These are phyloP conservation scores for Metrosideros polymorpha DNA, from an alignment of 441 rosid genomes.

Conservation along the genomic window DNA sequence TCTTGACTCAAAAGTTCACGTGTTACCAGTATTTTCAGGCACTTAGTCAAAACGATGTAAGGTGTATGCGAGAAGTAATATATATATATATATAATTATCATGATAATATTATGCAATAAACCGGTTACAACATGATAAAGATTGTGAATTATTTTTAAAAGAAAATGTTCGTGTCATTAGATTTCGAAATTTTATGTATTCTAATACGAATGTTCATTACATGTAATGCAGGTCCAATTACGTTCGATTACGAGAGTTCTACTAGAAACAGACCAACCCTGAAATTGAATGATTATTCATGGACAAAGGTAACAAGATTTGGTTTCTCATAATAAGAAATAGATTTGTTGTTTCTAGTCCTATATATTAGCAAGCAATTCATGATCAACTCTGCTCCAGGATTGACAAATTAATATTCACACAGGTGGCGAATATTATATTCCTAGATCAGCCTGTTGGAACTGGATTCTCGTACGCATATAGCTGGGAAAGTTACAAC, in stretches of 20 bases:
- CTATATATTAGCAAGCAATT: neutral
- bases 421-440: slow-evolving; percentile 23
- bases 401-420: no score
- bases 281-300: neutral
- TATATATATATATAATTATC: no score
- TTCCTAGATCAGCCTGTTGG: slow-evolving; percentile 27
- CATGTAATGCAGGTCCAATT: neutral
- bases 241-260: neutral
- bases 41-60: neutral
- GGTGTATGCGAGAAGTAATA: neutral
- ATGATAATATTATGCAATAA: neutral
- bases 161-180: neutral
- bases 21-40: neutral
- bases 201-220: neutral
- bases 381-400: neutral
- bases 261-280: neutral
- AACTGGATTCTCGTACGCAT: slow-evolving; percentile 27
- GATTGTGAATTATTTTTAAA: no score
- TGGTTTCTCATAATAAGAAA: no score
- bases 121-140: neutral
- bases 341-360: neutral
- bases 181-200: neutral
- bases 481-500: neutral
- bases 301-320: neutral
- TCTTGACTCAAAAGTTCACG: accelerated